Evolutionary conservation across 345 rosid species (phyloP), one percentile per base, ranked within the genome.

Genomic region (Euphorbia pulcherrima): DNA sequence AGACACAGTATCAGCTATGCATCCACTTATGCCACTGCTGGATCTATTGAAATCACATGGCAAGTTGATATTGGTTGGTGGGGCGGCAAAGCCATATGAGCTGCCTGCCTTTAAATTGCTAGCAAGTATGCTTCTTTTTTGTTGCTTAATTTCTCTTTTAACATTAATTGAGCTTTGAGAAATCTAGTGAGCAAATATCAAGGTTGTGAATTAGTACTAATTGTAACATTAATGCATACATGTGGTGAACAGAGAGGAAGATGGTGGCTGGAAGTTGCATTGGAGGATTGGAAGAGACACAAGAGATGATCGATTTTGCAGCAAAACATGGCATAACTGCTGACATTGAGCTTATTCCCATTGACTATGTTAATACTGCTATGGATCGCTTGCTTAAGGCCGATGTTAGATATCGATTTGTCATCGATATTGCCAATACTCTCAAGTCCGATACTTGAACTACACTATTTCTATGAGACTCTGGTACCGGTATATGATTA

Each of bases 211-310:
- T 33, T 33, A 33, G 37, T 33, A 33, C 37, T 33, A 2, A n/a
- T n/a, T n/a, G n/a, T n/a, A n/a, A n/a, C n/a, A 33, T 33, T 3
- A 33, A 12, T n/a, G 3, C 14, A 0, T 41, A 10, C 8, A 8
- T n/a, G 12, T 33, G n/a, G 6, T 9, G 9, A 18, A 40, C 55
- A 47, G 83, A 73, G 4, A 72, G 81, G 39, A 79, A 71, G 60
- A 16, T 65, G 0, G 65, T 78, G 6, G 64, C 41, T 0, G 80
- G 75, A 4, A 74, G 79, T 0, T 1, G 21, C 0, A 68, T 54
- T 0, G 82, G 78, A 21, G 82, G 64, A 21, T 65, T 76, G 61
- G 74, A 78, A 55, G 85, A 78, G 74, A 78, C 78, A 1, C 82
- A 73, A 51, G 80, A 78, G 40, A 59, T 63, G 67, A 63, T 63